Conservation (phyloP, 225 moss, liverwort and hornwort genomes). For the Asterella californica region DNA sequence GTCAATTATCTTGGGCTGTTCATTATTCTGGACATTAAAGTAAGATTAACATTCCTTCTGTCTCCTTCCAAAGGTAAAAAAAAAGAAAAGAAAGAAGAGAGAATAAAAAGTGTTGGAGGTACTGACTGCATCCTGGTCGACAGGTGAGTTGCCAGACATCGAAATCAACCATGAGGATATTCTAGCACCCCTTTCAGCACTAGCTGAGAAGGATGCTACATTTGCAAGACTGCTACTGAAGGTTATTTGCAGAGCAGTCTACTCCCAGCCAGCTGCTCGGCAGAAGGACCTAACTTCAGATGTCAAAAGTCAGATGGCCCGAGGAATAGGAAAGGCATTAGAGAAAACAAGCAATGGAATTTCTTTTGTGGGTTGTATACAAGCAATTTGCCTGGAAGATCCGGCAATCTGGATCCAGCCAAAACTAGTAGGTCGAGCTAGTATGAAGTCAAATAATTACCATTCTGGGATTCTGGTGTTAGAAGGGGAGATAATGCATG, state of each 20-base stretch:
- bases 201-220: conserved; percentile 71
- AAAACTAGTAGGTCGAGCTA: conserved; percentile 66
- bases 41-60: not conserved
- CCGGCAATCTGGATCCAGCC: conserved; percentile 82
- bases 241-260: conserved; percentile 67
- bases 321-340: conserved; percentile 66
- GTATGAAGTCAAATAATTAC: conserved; percentile 74
- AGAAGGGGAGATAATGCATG: conserved; percentile 68
- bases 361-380: conserved; percentile 72
- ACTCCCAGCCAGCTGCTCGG: conserved; percentile 39
- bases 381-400: conserved; percentile 77
- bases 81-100: not conserved
- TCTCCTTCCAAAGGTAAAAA: not conserved
- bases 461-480: conserved; percentile 78
- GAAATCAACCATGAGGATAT: conserved; percentile 86
- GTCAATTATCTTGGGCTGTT: not conserved
- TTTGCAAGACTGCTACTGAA: conserved; percentile 73
- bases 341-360: conserved; percentile 69
- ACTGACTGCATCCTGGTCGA: conserved; percentile 10
- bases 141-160: conserved; percentile 94
- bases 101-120: too few relatives aligned
- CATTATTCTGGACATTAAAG: not conserved
- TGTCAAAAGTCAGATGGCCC: conserved; percentile 52
- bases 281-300: conserved; percentile 22
- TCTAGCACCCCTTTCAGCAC: conserved; percentile 63